Evolutionary conservation across 805 yeast species (phyloP).

Genomic region (Soucietia sequanensis): DNA sequence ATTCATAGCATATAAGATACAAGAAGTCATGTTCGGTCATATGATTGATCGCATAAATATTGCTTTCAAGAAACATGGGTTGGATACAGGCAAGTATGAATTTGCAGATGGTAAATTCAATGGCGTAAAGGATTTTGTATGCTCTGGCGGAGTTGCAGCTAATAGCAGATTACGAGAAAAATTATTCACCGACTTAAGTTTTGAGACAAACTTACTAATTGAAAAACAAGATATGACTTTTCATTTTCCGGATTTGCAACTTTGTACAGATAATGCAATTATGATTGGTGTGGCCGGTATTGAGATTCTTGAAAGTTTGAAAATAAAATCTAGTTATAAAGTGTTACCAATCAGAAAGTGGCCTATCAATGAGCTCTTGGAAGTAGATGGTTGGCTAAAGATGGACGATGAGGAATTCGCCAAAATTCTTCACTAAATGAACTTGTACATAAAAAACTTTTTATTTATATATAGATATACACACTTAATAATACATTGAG

Average conservation of each 20-base stretch:
- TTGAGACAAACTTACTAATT: constrained; percentile 5
- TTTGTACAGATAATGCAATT: constrained; percentile 93
- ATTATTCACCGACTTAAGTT: constrained; percentile 39
- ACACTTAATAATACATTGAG: too few relatives aligned
- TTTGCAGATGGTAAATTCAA: constrained; percentile 40
- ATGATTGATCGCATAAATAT: constrained; percentile 60
- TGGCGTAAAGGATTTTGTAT: constrained; percentile 57
- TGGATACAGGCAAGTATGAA: constrained; percentile 3
- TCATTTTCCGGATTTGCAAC: constrained; percentile 63
- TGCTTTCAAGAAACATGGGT: constrained; percentile 40
- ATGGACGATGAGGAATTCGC: constrained; percentile 18
- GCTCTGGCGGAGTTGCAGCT: constrained; percentile 95
- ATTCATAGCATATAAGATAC: constrained; percentile 57
- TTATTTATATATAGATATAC: too few relatives aligned
- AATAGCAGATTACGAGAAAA: constrained; percentile 55
- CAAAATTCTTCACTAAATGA: too few relatives aligned
- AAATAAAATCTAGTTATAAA: constrained; percentile 47
- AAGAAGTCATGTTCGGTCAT: constrained; percentile 70
- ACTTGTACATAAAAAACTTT: too few relatives aligned
- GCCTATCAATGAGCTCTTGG: constrained; percentile 61
- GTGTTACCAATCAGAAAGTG: constrained; percentile 75
- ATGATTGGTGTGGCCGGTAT: constrained; percentile 99
- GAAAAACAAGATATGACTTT: constrained; percentile 21
- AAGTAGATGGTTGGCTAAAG: constrained; percentile 51
- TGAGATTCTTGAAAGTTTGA: constrained; percentile 65